These are phyloP conservation scores for Dentiscutata heterogama DNA, from an alignment of 371 early-diverging fungal genomes.

Conservation along the genomic window DNA sequence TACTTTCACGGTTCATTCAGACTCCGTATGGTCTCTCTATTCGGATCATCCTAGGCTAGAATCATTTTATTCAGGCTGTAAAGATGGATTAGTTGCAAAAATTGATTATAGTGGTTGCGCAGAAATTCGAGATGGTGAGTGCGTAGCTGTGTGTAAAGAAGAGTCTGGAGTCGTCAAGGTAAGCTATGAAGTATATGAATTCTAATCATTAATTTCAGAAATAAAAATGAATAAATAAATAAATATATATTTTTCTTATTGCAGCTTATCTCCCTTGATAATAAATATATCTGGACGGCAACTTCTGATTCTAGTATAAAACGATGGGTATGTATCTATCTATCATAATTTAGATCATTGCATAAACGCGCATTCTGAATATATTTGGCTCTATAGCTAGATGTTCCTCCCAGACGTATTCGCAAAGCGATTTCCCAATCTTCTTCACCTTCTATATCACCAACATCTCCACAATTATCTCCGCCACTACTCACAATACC, in stretches of 20 bases:
- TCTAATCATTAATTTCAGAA: constrained; percentile 6
- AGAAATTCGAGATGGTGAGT: constrained; percentile 66
- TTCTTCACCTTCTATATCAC: not conserved
- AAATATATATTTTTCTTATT: constrained; percentile 6
- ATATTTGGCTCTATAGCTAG: constrained; percentile 53
- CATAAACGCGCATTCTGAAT: too few relatives aligned
- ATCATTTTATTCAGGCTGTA: constrained; percentile 92
- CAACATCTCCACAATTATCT: not conserved
- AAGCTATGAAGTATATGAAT: not conserved
- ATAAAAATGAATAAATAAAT: not conserved
- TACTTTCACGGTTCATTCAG: constrained; percentile 89
- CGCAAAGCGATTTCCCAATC: constrained; percentile 53
- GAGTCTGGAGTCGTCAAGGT: constrained; percentile 83
- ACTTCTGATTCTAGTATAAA: constrained; percentile 83
- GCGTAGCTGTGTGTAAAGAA: constrained; percentile 90
- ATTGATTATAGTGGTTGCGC: constrained; percentile 61
- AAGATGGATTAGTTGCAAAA: constrained; percentile 91
- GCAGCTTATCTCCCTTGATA: constrained; percentile 77
- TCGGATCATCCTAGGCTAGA: constrained; percentile 86
- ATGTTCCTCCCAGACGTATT: constrained; percentile 62
- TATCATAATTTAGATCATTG: not conserved
- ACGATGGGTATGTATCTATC: constrained; percentile 76
- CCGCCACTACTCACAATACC: constrained; percentile 59
- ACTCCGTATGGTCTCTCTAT: constrained; percentile 92
- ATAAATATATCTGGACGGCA: constrained; percentile 93